Percentiles rank a stretch among this genome's conserved stretches.
Evolutionary conservation across 1,139 yeast genomes (phyloP).

Genomic region (Protomyces lactucae-debilis): DNA sequence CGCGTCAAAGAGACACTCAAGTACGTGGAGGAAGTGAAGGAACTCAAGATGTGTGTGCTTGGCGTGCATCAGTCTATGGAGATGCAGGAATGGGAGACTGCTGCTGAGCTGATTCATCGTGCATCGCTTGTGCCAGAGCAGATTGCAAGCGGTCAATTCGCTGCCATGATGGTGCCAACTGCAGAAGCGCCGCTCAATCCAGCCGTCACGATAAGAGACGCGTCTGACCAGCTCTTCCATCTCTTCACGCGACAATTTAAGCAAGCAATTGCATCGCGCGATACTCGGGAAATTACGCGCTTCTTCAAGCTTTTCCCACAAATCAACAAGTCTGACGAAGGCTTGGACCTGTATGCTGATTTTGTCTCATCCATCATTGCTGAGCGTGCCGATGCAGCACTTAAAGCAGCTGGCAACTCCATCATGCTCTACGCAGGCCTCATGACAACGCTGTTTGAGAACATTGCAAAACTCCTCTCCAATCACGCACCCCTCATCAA

Average conservation of each 20-base stretch:
- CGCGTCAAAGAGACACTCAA: slow-evolving; percentile 61
- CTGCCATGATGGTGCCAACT: slow-evolving; percentile 82
- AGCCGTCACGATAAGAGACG: slow-evolving; percentile 49
- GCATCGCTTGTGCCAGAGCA: slow-evolving; percentile 53
- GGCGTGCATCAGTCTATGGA: slow-evolving; percentile 68
- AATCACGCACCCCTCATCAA: slow-evolving; percentile 81
- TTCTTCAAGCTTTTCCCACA: slow-evolving; percentile 85
- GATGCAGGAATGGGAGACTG: slow-evolving; percentile 62
- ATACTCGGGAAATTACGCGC: slow-evolving; percentile 66
- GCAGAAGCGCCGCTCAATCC: slow-evolving; percentile 86
- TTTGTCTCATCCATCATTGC: slow-evolving; percentile 83
- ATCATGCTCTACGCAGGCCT: slow-evolving; percentile 23
- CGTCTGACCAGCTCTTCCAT: slow-evolving; percentile 55
- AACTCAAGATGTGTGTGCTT: slow-evolving; percentile 57
- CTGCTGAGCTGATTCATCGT: slow-evolving; percentile 59
- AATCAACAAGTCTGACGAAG: slow-evolving; percentile 65
- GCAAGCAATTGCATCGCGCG: slow-evolving; percentile 60
- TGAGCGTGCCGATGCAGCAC: slow-evolving; percentile 46
- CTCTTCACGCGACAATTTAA: slow-evolving; percentile 61
- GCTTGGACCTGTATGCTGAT: slow-evolving; percentile 72
- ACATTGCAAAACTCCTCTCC: slow-evolving; percentile 72
- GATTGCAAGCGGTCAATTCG: slow-evolving; percentile 61
- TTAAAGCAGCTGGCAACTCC: slow-evolving; percentile 24
- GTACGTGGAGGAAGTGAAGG: slow-evolving; percentile 62
- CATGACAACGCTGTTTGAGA: slow-evolving; percentile 71